Evolutionary conservation across 345 rosid genomes (phyloP), one percentile per base, ranked within the genome.

Genomic region (Eucalyptus viminalis): DNA sequence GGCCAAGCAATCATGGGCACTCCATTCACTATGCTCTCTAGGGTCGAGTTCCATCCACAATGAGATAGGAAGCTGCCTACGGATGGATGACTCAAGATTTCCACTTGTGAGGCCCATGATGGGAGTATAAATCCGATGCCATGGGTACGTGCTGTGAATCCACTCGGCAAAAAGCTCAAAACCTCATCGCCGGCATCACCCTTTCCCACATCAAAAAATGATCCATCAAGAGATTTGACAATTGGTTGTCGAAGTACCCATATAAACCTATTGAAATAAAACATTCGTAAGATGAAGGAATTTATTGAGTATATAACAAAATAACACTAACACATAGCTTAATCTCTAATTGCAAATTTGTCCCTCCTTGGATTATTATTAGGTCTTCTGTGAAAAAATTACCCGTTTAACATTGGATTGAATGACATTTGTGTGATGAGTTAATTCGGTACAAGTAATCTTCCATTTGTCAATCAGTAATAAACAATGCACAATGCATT

Each of bases 41-140:
- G 29, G n/a, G 90, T 88, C 3, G 97, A 97, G 88, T 94, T 97
- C 99, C 99, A 96, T 3, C 99, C 98, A 14, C 96, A 93, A 49
- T 97, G 97, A 2, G 97, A 92, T 27, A 96, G 80, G 88, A 93
- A 97, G 24, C 95, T 96, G 6, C 98, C 99, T 8, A 94, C 91
- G 2, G 98, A 91, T 37, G 88, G 90, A 31, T 96, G 98, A 53
- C 87, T 86, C 72, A 96, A 80, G 24, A 94, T 93, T 27, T 95
- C 94, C 4, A 88, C 83, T 62, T 96, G 98, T 29, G 97, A 95
- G 9, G 93, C 97, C 98, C 98, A 97, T 13, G 87, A 31, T 3
- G 93, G 91, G 25, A 97, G 89, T 60, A 95, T 89, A 16, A 92
- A 45, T 2, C 98, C 98, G 19, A 88, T 40, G 3, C 87, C 88